Evolutionary conservation across 192 early-diverging fungal genomes (phyloP).

Genomic region (Coemansia sp.): DNA sequence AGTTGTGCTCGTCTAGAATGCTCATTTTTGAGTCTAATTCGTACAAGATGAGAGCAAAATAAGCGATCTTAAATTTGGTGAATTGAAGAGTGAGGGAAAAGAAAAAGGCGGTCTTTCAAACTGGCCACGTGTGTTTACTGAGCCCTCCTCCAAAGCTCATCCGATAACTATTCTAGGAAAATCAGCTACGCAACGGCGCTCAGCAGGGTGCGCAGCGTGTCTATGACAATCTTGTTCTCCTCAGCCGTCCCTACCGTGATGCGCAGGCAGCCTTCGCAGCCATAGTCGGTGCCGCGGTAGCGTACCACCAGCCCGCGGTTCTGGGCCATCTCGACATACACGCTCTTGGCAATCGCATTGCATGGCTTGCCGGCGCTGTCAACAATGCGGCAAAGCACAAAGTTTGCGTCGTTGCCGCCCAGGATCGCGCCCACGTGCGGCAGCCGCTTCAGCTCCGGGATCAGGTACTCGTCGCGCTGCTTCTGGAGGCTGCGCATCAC

Average conservation of each 20-base stretch:
- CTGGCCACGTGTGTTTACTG: neutral
- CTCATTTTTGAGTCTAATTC: constrained; percentile 30
- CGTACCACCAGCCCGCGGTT: constrained; percentile 86
- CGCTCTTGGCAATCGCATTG: constrained; percentile 66
- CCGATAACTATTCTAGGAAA: neutral
- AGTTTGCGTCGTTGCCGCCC: constrained; percentile 93
- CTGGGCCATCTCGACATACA: constrained; percentile 88
- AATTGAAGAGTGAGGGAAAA: neutral
- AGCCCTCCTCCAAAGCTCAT: no score
- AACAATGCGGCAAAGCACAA: constrained; percentile 84
- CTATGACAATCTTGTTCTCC: constrained; percentile 74
- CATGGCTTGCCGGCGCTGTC: constrained; percentile 60
- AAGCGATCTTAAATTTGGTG: neutral
- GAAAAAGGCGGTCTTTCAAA: neutral
- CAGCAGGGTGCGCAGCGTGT: constrained; percentile 42
- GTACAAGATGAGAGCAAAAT: neutral
- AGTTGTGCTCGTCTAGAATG: constrained; percentile 46
- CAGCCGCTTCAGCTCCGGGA: constrained; percentile 61
- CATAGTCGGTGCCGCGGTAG: constrained; percentile 88
- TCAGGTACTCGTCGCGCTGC: constrained; percentile 66
- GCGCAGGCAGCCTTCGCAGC: constrained; percentile 91
- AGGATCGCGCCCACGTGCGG: constrained; percentile 70
- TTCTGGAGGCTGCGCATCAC: constrained; percentile 58
- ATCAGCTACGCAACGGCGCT: constrained; percentile 6
- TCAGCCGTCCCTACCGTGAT: constrained; percentile 89